Evolutionary conservation across 805 yeast genomes (phyloP).

Genomic region (Saccharomycopsis fodiens): DNA sequence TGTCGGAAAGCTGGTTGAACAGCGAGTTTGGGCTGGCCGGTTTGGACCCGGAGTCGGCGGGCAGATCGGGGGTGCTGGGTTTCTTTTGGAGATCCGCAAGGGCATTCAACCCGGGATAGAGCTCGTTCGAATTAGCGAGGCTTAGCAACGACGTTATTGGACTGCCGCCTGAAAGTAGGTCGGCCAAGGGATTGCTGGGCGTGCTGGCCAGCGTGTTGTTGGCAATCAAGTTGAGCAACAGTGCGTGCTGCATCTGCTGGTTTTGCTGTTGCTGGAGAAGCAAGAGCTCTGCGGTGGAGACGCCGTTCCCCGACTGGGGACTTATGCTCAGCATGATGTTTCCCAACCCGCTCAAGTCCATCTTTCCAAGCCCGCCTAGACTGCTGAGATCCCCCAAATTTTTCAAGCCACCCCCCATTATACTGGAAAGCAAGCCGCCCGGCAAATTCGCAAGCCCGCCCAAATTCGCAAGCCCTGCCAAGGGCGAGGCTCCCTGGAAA

Average conservation of each 20-base stretch:
- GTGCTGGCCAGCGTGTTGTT: conserved; percentile 20
- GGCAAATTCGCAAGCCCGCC: conserved; percentile 1
- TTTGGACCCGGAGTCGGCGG: background rate
- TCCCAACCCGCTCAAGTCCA: background rate
- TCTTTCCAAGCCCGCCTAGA: background rate
- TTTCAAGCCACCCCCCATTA: no score
- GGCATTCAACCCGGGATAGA: conserved; percentile 19
- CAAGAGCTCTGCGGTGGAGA: conserved; percentile 14
- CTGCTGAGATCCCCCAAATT: background rate
- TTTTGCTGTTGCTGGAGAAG: conserved; percentile 22
- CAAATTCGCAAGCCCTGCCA: no score
- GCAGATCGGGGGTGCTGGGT: background rate
- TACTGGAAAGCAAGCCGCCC: conserved; percentile 3
- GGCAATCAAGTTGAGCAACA: conserved; percentile 18
- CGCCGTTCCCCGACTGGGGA: conserved; percentile 7
- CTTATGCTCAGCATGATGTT: background rate
- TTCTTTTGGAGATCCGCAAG: conserved; percentile 9
- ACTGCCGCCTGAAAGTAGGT: background rate
- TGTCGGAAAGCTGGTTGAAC: conserved; percentile 4
- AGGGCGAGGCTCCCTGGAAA: no score
- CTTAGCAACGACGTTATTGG: conserved; percentile 16
- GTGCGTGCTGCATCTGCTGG: conserved; percentile 22
- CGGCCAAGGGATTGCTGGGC: background rate
- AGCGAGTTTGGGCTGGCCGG: conserved; percentile 1
- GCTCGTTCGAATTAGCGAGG: conserved; percentile 17